Evolutionary conservation across 306 rosid species (phyloP).

Genomic region (Rosa chinensis): DNA sequence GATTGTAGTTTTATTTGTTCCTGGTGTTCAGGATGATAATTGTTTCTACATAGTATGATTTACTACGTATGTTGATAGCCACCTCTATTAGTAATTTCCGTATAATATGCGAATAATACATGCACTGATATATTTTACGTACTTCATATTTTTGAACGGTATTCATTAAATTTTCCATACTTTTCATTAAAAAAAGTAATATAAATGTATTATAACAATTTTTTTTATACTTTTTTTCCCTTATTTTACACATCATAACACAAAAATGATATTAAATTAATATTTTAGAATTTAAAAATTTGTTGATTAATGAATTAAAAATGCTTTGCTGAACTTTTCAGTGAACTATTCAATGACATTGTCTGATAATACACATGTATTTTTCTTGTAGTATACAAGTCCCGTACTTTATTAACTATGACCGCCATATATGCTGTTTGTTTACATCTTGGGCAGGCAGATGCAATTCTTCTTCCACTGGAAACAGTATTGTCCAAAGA

Average conservation of each 20-base stretch:
- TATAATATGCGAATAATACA: neutral
- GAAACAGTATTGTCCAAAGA: no score
- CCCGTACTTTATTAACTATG: neutral
- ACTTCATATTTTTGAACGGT: no score
- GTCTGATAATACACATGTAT: neutral
- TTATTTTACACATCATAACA: neutral
- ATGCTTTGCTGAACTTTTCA: neutral
- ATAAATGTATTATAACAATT: neutral
- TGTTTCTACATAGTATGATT: no score
- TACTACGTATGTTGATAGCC: no score
- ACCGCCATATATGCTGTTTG: constrained; percentile 25
- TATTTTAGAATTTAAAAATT: no score
- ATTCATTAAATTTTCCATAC: neutral
- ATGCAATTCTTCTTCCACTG: constrained; percentile 40
- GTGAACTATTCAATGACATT: neutral
- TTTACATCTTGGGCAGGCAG: constrained; percentile 56
- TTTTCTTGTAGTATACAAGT: neutral
- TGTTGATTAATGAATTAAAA: no score
- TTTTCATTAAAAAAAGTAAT: no score
- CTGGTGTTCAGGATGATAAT: no score
- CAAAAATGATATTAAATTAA: neutral
- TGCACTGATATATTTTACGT: neutral
- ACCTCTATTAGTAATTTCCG: no score
- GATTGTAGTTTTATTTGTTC: no score
- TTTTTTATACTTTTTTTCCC: no score